Conservation (phyloP, 2,329 filamentous ascomycete species). For the Colletotrichum coccodes region DNA sequence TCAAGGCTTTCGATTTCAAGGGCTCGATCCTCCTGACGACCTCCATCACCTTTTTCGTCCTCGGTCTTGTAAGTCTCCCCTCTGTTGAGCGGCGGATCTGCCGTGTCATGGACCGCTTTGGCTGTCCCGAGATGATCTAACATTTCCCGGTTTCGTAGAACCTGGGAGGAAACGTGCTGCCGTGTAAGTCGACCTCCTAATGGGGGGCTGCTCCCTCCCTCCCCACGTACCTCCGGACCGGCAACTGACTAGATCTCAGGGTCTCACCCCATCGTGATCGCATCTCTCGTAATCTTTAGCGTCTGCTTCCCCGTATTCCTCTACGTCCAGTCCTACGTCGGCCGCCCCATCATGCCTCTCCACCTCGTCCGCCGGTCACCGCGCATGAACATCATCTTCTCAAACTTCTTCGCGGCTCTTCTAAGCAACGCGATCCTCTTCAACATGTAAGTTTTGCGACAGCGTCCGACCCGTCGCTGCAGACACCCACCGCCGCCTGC, state of each 20-base stretch:
- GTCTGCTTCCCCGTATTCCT: slow-evolving; percentile 62
- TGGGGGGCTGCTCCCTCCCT: background rate
- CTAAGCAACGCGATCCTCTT: slow-evolving; percentile 67
- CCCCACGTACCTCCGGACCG: background rate
- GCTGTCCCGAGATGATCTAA: slow-evolving; percentile 1
- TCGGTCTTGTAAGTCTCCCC: slow-evolving; percentile 60
- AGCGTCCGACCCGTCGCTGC: too few species aligned
- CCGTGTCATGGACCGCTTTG: background rate
- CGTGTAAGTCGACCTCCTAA: slow-evolving; percentile 54
- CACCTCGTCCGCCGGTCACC: slow-evolving; percentile 60
- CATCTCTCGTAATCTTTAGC: slow-evolving; percentile 58
- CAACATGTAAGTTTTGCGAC: slow-evolving; percentile 57
- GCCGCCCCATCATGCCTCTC: slow-evolving; percentile 70
- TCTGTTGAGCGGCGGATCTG: too few species aligned
- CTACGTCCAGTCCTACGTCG: slow-evolving; percentile 59
- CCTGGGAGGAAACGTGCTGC: slow-evolving; percentile 71
- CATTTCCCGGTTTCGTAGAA: slow-evolving; percentile 49
- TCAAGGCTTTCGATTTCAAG: slow-evolving; percentile 65
- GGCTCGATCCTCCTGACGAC: slow-evolving; percentile 65
- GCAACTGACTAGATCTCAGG: slow-evolving; percentile 45
- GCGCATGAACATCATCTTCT: slow-evolving; percentile 66
- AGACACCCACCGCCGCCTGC: background rate
- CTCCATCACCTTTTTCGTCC: slow-evolving; percentile 66
- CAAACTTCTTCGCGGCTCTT: slow-evolving; percentile 62
- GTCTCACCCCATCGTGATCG: slow-evolving; percentile 68